Evolutionary conservation across 2,329 filamentous ascomycete species (phyloP), one percentile per base, ranked within the genome.

Genomic region (Pseudodiploospora longispora): DNA sequence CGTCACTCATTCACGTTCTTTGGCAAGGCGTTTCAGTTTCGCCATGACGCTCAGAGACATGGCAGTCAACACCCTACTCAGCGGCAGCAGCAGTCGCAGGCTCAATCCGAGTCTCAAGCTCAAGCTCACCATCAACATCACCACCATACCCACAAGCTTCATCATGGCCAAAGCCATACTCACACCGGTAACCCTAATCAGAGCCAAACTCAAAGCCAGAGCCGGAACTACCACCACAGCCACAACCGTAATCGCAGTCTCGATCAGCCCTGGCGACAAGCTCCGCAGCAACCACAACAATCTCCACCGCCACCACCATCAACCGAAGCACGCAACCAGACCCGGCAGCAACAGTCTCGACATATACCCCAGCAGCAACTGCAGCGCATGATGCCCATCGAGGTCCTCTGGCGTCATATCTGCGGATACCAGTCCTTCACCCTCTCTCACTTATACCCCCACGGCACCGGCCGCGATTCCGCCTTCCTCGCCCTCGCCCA

Each of bases 401-500:
- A 61, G 35, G 50, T 47, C 4, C 34, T 64, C 4, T 64, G 61
- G 61, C 50, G 48, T 4, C 43, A 49, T 5, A 41, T 63, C n/a
- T 62, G 57, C 45, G 48, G 56, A 12, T 40, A 51, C 38, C 28
- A 45, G 0, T 42, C 41, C 10, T 62, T 63, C 36, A 52, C 45
- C 41, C 55, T 62, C 4, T 47, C 52, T 3, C 45, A 51, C 27
- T 46, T 41, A 9, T 64, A 63, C 30, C 47, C 46, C 10, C 43
- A 39, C n/a, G 30, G 32, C 44, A 46, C 31, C 1, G 28, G 36
- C 19, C 38, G 37, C 38, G 52, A 58, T 10, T 49, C 59, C 6
- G 56, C 58, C 7, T 60, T 65, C 41, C 59, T 58, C 28, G 63
- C 62, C 2, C 50, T 64, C 8, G 51, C 59, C 4, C 62, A 65